Evolutionary conservation across 495 filamentous ascomycete genomes (phyloP), one percentile per base, ranked within the genome.

Genomic region (Aspergillus mulundensis): DNA sequence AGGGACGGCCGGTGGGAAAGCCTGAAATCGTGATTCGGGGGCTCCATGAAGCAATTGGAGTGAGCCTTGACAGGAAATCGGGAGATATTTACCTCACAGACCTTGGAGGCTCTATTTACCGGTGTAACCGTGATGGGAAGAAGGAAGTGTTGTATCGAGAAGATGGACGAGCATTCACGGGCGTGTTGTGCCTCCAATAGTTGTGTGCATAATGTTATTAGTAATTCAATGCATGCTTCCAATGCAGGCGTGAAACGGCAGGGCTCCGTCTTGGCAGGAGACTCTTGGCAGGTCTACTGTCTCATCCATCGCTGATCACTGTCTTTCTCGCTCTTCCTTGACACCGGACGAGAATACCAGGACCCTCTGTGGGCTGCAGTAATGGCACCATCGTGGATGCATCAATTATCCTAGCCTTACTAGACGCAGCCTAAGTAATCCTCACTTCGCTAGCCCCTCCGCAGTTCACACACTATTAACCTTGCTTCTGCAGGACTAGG

Each of bases 21-120:
- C 53, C 63, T 44, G 64, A 73, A 25, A 56, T 74, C 36, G 49
- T 77, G 8, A 58, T 61, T 3, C 45, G 72, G 7, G 66, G 75
- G 45, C 54, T 81, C 20, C 68, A 80, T 20, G 79, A 82, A 53
- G 70, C 75, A 0, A 81, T 81, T 61, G 79, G 79, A 3, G 45
- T 82, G 32, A 73, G 69, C 36, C 44, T 82, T n/a, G 78, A 80
- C 56, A 38, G 61, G 7, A 47, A 45, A n/a, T 71, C 66, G 20
- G 57, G 67, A 18, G 15, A 53, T 1, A 70, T 81, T 19, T 83
- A 77, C 51, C 56, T 74, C 25, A 77, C 79, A 1, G 77, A 81
- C 45, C 65, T 81, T 6, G 73, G 75, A 7, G 79, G 80, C 14
- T 62, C 61, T 25, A 59, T 81, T 1, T 80, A 80, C 54, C 66